Base-by-base conservation (phyloP, 1,284 basidiomycete genomes). In the Boletus calvinii region DNA sequence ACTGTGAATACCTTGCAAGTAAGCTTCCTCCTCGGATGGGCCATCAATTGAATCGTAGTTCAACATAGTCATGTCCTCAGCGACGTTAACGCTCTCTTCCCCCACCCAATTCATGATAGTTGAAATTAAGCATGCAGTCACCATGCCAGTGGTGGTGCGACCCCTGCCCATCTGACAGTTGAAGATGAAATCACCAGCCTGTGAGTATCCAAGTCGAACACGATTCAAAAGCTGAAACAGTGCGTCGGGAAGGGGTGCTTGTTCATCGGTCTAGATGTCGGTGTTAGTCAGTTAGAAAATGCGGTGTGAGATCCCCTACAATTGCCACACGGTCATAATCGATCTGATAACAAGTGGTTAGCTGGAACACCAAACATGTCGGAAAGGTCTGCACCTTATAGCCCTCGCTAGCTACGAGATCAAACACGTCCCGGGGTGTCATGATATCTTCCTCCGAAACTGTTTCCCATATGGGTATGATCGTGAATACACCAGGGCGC, bases 121-220 rank as follows among this genome's bases (percentile, higher is more conserved):
- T 1, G 92, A 88, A 46, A 97, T 91, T 26, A 98, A 74, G 48
- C 87, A 91, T 1, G 93, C 92, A 15, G 88, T 86, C 42, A 94
- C 83, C 94, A 97, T 98, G 10, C 94, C 95, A 0, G 94, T 97
- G 0, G 94, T 98, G 48, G 90, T 83, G 53, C 87, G 76, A n/a
- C 87, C 86, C 48, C 87, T 76, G 29, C 86, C 84, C 87, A 90
- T 92, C 73, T 92, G 90, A 72, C 92, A 95, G 61, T 92, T 91
- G 73, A 92, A 92, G 42, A 91, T 76, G 64, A 94, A 90, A 68
- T 95, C 93, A 2, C 84, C 81, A 1, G 81, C 79, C 45, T 79
- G 72, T 1, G 79, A 70, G 38, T 92, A 70, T 9, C 88, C 88
- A 5, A 74, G 71, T 34, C 77, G 78, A 6, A 97, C 81, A 20